Percentiles rank a stretch among this genome's conserved stretches.
phyloP scores from a whole-genome alignment of 768 basidiomycete genomes.

The Chalciporus piperatus region DNA sequence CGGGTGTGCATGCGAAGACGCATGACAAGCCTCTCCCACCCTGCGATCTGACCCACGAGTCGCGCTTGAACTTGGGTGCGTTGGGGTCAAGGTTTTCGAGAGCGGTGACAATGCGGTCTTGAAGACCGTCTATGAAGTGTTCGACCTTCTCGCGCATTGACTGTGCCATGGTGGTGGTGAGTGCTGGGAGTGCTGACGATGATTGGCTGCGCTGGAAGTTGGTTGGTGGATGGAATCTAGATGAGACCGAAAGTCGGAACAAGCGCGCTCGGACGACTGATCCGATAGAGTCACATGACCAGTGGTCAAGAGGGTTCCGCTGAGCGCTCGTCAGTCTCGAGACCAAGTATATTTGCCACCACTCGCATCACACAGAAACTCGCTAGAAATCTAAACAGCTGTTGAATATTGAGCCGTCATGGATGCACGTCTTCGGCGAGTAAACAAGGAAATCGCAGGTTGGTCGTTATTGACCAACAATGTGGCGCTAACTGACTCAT shows the following conservation, averaged over 20 bases:
- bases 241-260: neutral
- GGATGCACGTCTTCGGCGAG: slow-evolving; percentile 86
- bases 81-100: slow-evolving; percentile 78
- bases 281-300: slow-evolving; percentile 26
- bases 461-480: slow-evolving; percentile 12
- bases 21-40: slow-evolving; percentile 77
- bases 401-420: slow-evolving; percentile 38
- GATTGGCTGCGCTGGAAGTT: neutral
- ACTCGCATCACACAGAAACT: neutral
- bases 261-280: neutral
- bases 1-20: slow-evolving; percentile 60
- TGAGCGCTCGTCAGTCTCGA: neutral
- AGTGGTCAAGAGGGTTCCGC: neutral
- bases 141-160: slow-evolving; percentile 79
- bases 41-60: slow-evolving; percentile 70
- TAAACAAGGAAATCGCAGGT: slow-evolving; percentile 94
- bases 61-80: slow-evolving; percentile 72
- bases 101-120: slow-evolving; percentile 71
- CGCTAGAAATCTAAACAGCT: neutral
- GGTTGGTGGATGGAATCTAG: no score
- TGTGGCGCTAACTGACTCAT: slow-evolving; percentile 7
- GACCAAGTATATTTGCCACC: neutral
- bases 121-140: slow-evolving; percentile 70
- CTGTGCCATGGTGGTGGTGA: slow-evolving; percentile 7
- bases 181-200: neutral